Percentiles rank a stretch among this genome's conserved stretches.
Conservation (phyloP, 495 filamentous ascomycete species). For the Penicillium taxi region DNA sequence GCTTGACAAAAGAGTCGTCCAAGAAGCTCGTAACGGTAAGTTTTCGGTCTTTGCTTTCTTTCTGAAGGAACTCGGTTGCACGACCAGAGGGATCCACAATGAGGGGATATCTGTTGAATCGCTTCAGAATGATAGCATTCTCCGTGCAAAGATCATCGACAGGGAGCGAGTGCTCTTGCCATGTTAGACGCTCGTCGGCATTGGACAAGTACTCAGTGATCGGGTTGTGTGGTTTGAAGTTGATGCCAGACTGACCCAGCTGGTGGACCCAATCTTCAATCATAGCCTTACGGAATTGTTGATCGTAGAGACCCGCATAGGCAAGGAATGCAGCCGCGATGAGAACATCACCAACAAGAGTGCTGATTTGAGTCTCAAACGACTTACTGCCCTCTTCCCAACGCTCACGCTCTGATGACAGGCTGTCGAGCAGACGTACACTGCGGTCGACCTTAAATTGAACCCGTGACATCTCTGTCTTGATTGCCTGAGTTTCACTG, state of each 20-base stretch:
- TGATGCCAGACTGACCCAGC: slow-evolving; percentile 78
- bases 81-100: slow-evolving; percentile 97
- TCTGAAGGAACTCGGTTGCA: slow-evolving; percentile 88
- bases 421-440: slow-evolving; percentile 83
- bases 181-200: slow-evolving; percentile 86
- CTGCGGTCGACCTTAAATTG: slow-evolving; percentile 98
- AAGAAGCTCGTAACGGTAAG: slow-evolving; percentile 97
- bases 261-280: slow-evolving; percentile 95
- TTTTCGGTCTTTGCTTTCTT: slow-evolving; percentile 83
- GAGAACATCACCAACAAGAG: slow-evolving; percentile 89
- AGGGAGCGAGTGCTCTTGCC: slow-evolving; percentile 90
- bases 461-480: slow-evolving; percentile 88
- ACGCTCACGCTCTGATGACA: slow-evolving; percentile 83
- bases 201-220: slow-evolving; percentile 95
- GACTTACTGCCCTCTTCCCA: slow-evolving; percentile 98
- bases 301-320: slow-evolving; percentile 97
- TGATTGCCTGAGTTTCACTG: slow-evolving; percentile 95
- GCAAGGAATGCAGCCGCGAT: slow-evolving; percentile 93
- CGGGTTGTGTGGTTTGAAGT: slow-evolving; percentile 87
- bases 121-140: slow-evolving; percentile 93
- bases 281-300: slow-evolving; percentile 96
- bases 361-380: slow-evolving; percentile 95
- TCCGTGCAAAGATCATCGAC: slow-evolving; percentile 99
- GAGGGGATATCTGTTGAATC: slow-evolving; percentile 95
- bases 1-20: slow-evolving; percentile 96